Base-by-base conservation (phyloP, 805 yeast species). In the Saturnispora zaruensis region DNA sequence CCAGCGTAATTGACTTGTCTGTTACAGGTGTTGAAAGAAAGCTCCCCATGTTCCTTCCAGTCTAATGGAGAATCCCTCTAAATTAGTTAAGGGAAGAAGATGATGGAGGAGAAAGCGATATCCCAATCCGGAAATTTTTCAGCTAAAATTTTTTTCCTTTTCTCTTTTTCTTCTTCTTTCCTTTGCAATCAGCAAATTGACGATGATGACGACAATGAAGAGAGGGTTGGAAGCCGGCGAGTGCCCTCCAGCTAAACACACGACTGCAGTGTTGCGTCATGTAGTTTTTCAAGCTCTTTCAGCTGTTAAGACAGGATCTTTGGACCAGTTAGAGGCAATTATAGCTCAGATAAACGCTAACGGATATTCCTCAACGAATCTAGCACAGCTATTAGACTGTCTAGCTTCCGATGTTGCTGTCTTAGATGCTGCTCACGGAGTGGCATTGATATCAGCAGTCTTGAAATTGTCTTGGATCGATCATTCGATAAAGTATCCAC, bases 21-120 rank as follows among this genome's bases (percentile, higher is more conserved):
- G 84, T 82, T 44, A 82, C 73, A 2, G 90, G 89, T 59, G 82
- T 87, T 40, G 90, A 84, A 49, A 84, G 68, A 51, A 84, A 65
- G 60, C 83, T 87, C 3, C 91, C 91, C 91, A 84, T 84, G 20
- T 36, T 36, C 34, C 34, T 36, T 8, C 24, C 24, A 36, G 21
- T n/a, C 11, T 13, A 36, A n/a, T 18, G 9, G 18, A 20, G 14
- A 36, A 13, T 36, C 18, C 23, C n/a, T 23, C 23, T 11, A 38
- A 38, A 38, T 23, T 21, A 21, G 42, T 21, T 16, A n/a, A 21
- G 25, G 18, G 23, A 38, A 28, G 32, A 23, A 38, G 42, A 18
- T 38, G 42, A 23, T 38, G 42, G 13, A 21, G 28, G 24, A 21
- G n/a, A 38, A 14, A 38, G 42, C 42, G 42, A 38, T 38, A 38